These are phyloP conservation scores for Ramaria rubella DNA, from an alignment of 768 basidiomycete species.

Conservation along the genomic window DNA sequence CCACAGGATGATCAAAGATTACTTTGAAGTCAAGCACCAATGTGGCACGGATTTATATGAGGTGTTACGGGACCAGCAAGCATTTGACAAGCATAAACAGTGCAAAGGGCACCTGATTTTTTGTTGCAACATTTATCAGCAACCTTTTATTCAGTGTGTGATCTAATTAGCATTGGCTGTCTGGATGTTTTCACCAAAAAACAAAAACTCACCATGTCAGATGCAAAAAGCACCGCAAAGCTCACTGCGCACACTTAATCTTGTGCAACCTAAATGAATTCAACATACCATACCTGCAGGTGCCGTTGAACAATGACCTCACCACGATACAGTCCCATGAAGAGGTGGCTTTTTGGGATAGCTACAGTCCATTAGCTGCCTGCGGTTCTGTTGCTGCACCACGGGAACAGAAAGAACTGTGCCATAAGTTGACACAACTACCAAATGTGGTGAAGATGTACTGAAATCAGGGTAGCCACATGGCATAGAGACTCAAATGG, in stretches of 20 bases:
- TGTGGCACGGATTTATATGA: constrained; percentile 6
- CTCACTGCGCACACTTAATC: constrained; percentile 16
- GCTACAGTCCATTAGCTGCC: constrained; percentile 19
- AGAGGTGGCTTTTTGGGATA: constrained; percentile 5
- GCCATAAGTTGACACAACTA: constrained; percentile 15
- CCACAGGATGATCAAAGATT: background rate
- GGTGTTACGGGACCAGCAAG: background rate
- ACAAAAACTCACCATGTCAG: constrained; percentile 1
- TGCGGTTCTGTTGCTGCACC: constrained; percentile 17
- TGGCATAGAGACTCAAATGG: constrained; percentile 19
- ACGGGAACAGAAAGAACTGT: constrained; percentile 14
- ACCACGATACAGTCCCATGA: constrained; percentile 4
- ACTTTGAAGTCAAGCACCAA: background rate
- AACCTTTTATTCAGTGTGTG: constrained; percentile 16
- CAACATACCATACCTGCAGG: constrained; percentile 19
- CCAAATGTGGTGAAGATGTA: background rate
- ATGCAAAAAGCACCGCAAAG: constrained; percentile 4
- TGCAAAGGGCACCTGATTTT: background rate
- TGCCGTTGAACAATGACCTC: constrained; percentile 13
- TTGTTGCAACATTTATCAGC: constrained; percentile 11
- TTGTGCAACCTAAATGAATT: constrained; percentile 20
- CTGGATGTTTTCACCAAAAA: background rate
- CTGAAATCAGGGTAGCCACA: constrained; percentile 7
- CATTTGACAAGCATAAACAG: background rate
- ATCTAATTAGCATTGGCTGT: too few species aligned